Percentiles rank a stretch among this genome's conserved stretches.
Conservation (phyloP, 257 asterid species). For the Przewalskia tangutica region DNA sequence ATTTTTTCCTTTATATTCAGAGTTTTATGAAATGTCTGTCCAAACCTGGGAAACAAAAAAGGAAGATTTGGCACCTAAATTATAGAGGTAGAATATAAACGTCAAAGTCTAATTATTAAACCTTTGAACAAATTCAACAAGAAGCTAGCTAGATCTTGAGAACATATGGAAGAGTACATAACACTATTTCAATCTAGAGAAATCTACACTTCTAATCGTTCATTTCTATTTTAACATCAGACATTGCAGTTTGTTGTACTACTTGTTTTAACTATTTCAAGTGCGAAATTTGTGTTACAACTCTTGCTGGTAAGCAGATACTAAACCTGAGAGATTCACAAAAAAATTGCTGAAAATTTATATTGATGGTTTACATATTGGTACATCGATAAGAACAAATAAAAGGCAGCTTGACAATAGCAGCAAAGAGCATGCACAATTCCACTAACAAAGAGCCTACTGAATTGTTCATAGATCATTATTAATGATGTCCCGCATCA, state of each 20-base stretch:
- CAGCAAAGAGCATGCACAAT: not conserved
- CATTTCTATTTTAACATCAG: not conserved
- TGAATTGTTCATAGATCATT: conserved; percentile 47
- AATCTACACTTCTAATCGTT: not conserved
- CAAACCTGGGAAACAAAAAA: not conserved
- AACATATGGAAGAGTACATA: not conserved
- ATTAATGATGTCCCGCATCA: conserved; percentile 82
- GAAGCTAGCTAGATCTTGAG: not conserved
- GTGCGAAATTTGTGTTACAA: not conserved
- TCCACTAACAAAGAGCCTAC: not conserved
- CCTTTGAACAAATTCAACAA: not conserved
- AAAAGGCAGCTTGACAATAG: not conserved
- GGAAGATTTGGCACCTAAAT: not conserved
- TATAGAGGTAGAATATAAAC: not conserved
- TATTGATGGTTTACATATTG: not conserved
- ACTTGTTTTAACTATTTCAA: not conserved
- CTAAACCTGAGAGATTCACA: not conserved
- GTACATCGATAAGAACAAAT: not conserved
- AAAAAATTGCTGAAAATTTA: not conserved
- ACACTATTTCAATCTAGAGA: not conserved
- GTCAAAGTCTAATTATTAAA: not conserved
- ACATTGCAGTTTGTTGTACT: not conserved
- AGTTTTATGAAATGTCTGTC: not conserved
- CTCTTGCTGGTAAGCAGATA: not conserved
- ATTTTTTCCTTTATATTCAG: not conserved